Conservation (phyloP, 108 stramenopile species). For the Cylindrotheca closterium region DNA sequence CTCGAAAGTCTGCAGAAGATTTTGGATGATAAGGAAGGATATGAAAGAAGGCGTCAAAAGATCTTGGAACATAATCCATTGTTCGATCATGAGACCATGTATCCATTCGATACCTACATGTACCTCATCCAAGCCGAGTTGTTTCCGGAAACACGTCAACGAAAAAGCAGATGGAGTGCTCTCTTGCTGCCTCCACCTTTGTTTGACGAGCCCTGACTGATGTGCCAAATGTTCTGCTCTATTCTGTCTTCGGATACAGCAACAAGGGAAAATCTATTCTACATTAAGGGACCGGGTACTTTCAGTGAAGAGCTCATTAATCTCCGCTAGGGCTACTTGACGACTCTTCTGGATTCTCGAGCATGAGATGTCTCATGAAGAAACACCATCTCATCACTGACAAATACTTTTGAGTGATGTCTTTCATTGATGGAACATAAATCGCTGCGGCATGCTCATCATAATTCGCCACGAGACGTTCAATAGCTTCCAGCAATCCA, state of each 20-base stretch:
- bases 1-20: background rate
- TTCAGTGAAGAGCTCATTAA: too few relatives aligned
- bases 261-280: too few relatives aligned
- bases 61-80: background rate
- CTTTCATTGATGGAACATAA: slow-evolving; percentile 7
- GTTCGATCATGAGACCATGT: slow-evolving; percentile 5
- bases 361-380: slow-evolving; percentile 22
- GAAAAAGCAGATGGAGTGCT: background rate
- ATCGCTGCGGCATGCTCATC: background rate
- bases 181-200: slow-evolving; percentile 10
- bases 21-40: slow-evolving; percentile 1
- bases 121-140: slow-evolving; percentile 17
- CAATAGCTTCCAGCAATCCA: slow-evolving; percentile 4
- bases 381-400: slow-evolving; percentile 23
- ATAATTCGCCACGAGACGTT: slow-evolving; percentile 1
- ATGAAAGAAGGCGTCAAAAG: background rate
- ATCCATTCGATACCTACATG: slow-evolving; percentile 31
- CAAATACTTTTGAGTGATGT: slow-evolving; percentile 7
- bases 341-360: too few relatives aligned
- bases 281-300: too few relatives aligned
- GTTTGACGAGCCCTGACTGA: too few relatives aligned
- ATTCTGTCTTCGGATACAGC: too few relatives aligned
- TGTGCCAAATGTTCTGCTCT: too few relatives aligned
- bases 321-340: too few relatives aligned
- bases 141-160: slow-evolving; percentile 10